These are phyloP conservation scores for Urtica urens DNA, from an alignment of 306 rosid genomes.

Conservation along the genomic window DNA sequence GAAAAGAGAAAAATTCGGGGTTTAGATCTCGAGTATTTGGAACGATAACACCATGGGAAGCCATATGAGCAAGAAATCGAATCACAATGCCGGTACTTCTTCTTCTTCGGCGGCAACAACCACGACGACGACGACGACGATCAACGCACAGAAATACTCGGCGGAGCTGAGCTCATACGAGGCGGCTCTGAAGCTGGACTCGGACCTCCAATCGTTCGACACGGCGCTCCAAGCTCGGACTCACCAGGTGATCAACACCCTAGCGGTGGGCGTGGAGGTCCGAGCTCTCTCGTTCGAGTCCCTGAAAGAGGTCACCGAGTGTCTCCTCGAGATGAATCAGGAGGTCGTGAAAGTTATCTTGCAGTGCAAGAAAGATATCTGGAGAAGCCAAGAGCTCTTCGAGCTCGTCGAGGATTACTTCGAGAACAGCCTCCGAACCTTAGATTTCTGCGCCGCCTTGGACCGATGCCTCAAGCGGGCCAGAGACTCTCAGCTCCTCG, in stretches of 20 bases:
- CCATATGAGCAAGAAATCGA: constrained; percentile 66
- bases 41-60: constrained; percentile 50
- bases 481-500: constrained; percentile 65
- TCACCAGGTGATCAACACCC: constrained; percentile 60
- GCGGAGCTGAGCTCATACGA: constrained; percentile 63
- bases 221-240: constrained; percentile 60
- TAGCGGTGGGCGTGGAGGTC: constrained; percentile 74
- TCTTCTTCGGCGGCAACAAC: constrained; percentile 15
- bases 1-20: constrained; percentile 17
- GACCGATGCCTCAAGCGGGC: constrained; percentile 72
- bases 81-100: constrained; percentile 15
- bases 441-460: constrained; percentile 82
- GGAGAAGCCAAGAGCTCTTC: constrained; percentile 78
- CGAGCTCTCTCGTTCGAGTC: constrained; percentile 80
- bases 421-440: constrained; percentile 72
- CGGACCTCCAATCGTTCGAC: constrained; percentile 69
- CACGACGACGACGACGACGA: constrained; percentile 28
- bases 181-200: constrained; percentile 69
- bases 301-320: constrained; percentile 62
- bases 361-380: constrained; percentile 88
- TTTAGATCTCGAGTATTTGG: constrained; percentile 14
- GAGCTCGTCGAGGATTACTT: constrained; percentile 90
- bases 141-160: constrained; percentile 36
- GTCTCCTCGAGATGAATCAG: constrained; percentile 88
- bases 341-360: constrained; percentile 83